Base-by-base conservation (phyloP, 176 grass and related monocot genomes). In the Rhynchospora breviuscula region DNA sequence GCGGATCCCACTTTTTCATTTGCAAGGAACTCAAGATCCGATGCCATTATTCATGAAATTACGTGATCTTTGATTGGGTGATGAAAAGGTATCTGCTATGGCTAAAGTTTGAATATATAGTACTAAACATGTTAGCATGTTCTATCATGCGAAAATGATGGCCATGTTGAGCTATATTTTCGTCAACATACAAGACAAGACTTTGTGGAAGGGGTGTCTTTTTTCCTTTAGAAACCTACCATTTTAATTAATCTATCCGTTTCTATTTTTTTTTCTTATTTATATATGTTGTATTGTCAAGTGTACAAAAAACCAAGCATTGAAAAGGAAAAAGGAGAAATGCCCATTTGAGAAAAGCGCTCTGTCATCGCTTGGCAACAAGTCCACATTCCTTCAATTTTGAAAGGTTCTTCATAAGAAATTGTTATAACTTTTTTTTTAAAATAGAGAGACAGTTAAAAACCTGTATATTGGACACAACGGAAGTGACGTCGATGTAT, bases 1-100 rank as follows among this genome's bases (percentile, higher is more conserved):
- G 23, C 52, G 60, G 13, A 15, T 29, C 26, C 63, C 44, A 82
- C 62, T 82, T 63, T 46, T 65, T 52, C 44, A 82, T 49, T 82
- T 82, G n/a, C 18, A 48, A 81, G 22, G 21, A 35, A 65, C 62
- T 82, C 80, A 82, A 67, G 44, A 82, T 67, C 80, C 80, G 31
- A 82, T 82, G 80, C 21, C 21, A 82, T 65, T 49, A 65, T 67
- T 68, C 57, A 47, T 60, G 35, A 81, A 63, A 64, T 26, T 48
- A 25, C 8, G 18, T 67, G 44, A 80, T 51, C 12, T 25, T 17
- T 10, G 1, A 49, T 74, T 74, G 46, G 45, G 19, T 25, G 48
- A 74, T 52, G 10, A 6, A 74, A 51, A 74, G 45, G 19, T 21
- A 25, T 52, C 45, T 51, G 9, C 3, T 25, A 10, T 51, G 45